Base-by-base conservation (phyloP, 345 rosid genomes). In the Erodium maritimum region DNA sequence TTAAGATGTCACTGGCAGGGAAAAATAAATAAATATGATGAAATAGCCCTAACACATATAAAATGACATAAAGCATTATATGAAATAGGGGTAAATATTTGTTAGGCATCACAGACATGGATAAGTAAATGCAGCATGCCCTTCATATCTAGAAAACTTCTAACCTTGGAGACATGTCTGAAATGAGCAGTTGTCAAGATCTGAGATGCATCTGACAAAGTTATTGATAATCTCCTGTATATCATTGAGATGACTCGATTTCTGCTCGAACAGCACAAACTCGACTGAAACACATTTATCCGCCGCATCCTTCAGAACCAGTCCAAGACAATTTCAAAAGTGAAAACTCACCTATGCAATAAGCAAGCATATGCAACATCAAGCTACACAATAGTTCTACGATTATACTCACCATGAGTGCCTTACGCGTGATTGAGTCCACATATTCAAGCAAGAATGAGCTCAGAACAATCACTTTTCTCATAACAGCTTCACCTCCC, bases 111-210 rank as follows among this genome's bases (percentile, higher is more conserved):
- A 3, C 48, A 42, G 12, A 42, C 48, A 18, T 48, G 25, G 23
- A 21, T 21, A 17, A 52, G 17, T 29, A 48, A 1, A 20, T 11
- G 4, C 12, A 4, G 67, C 0, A 4, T 12, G 19, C 17, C 24
- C 51, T 24, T 6, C 23, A 48, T 11, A 22, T 22, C 37, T 9
- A 5, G 29, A 6, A 48, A 19, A 55, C 20, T 29, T 20, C 53
- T 56, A 71, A 85, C 97, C 91, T 75, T 84, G 86, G 65, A 79
- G 76, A 80, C 61, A 78, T 60, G 72, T 74, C 42, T 68, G 82
- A 58, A 83, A 73, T 0, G 87, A 83, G 81, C 89, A 90, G 71
- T 90, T 90, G 54, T 87, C 95, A 54, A 90, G 86, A 75, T 90
- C 87, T 22, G 95, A 87, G n/a, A 87, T 64, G 33, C 80, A 80